Evolutionary conservation across 1,284 basidiomycete species (phyloP).

Genomic region (Papiliotrema nemorosa): DNA sequence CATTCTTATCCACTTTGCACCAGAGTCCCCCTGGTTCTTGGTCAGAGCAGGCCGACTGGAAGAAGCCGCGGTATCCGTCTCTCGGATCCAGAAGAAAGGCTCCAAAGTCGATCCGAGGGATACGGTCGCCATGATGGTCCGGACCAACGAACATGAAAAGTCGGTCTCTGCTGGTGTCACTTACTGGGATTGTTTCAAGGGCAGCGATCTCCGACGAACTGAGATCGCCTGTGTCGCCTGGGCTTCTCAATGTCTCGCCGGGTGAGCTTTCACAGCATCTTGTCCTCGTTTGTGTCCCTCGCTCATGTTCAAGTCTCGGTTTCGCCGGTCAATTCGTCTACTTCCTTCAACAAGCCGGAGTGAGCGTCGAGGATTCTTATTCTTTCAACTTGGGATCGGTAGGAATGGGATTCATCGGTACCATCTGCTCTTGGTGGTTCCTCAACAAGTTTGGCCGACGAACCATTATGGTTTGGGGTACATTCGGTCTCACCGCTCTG

Average conservation of each 20-base stretch:
- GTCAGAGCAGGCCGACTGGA: conserved; percentile 27
- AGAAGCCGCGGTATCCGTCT: conserved; percentile 22
- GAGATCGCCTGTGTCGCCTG: conserved; percentile 43
- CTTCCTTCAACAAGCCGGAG: conserved; percentile 48
- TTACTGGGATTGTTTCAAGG: conserved; percentile 49
- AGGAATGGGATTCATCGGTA: conserved; percentile 45
- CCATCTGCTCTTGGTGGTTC: conserved; percentile 45
- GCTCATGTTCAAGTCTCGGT: not conserved
- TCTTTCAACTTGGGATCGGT: conserved; percentile 33
- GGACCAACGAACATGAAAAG: conserved; percentile 40
- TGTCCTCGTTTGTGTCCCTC: too few species aligned
- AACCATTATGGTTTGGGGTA: conserved; percentile 8
- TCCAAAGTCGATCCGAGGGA: conserved; percentile 24
- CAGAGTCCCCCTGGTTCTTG: conserved; percentile 38
- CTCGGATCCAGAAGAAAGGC: conserved; percentile 1
- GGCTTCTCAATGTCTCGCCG: conserved; percentile 31
- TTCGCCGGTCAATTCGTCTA: conserved; percentile 22
- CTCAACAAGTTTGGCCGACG: conserved; percentile 10
- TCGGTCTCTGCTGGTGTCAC: conserved; percentile 27
- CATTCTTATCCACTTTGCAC: conserved; percentile 19
- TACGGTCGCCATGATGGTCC: conserved; percentile 42
- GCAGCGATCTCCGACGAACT: conserved; percentile 46
- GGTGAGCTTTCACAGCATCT: conserved; percentile 27
- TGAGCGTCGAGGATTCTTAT: conserved; percentile 37
- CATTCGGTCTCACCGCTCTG: not conserved